Base-by-base conservation (phyloP, 805 yeast species). In the Cephaloascus fragrans region DNA sequence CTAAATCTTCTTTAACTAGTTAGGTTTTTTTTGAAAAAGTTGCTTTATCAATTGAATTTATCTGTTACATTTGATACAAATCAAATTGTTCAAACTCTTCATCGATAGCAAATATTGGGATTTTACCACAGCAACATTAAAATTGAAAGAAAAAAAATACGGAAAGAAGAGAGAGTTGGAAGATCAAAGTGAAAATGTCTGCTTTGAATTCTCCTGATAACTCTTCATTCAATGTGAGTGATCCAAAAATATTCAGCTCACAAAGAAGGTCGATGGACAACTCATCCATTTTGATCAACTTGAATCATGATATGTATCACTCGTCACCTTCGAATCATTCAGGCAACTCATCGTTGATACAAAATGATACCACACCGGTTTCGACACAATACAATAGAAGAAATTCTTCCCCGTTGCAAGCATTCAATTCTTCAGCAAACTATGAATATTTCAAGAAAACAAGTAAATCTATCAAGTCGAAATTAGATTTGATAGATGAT, bases 401-500 rank as follows among this genome's bases (percentile, higher is more conserved):
- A 23, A 23, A 23, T 14, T 31, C 33, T 6, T 31, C 33, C 6
- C 33, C 33, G 8, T 31, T 31, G 8, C 18, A 14, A 31, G 8
- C 33, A 9, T 9, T 23, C 28, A 23, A 23, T 12, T 6, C 15
- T 31, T 16, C 18, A 16, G 8, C 8, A 8, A 6, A 31, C n/a
- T 16, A 31, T 16, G 33, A n/a, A 14, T 31, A 14, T 8, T 31
- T 31, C 18, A 16, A 31, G 33, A 31, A 31, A 31, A 6, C 15
- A 16, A 6, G 16, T 16, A 31, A n/a, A 6, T 6, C 15, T 6
- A 14, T 34, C 26, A 33, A 56, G 14, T 72, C 77, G 2, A 58
- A 61, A 42, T 49, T 73, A 18, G 77, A 73, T 45, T 57, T 73
- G 18, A 57, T 73, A 6, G 77, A 73, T 43, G 70, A 60, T 41